Percentiles rank a stretch among this genome's conserved stretches.
Evolutionary conservation across 2,329 filamentous ascomycete genomes (phyloP).

Genomic region (Ophiostoma perfectum): DNA sequence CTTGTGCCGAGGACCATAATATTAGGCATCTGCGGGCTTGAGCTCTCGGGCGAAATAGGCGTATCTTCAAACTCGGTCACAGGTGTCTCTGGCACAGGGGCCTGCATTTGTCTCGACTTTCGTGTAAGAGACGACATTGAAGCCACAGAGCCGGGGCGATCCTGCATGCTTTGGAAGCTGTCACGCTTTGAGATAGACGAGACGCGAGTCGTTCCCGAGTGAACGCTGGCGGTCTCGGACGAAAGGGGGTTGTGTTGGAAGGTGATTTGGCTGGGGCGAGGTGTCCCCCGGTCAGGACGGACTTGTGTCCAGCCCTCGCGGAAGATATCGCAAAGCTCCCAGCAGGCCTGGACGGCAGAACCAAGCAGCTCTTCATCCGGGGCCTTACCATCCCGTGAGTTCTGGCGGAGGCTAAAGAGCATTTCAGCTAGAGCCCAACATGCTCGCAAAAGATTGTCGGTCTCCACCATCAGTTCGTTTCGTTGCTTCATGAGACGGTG

Average conservation of each 20-base stretch:
- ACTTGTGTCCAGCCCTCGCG: constrained; percentile 87
- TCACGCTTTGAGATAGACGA: constrained; percentile 46
- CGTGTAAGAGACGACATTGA: constrained; percentile 19
- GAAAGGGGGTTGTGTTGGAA: constrained; percentile 51
- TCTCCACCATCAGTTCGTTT: constrained; percentile 70
- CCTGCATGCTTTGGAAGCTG: constrained; percentile 27
- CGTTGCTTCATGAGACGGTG: constrained; percentile 95
- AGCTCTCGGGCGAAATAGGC: constrained; percentile 73
- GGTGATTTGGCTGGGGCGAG: constrained; percentile 69
- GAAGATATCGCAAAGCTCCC: constrained; percentile 91
- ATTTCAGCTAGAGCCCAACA: constrained; percentile 91
- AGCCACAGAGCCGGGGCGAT: constrained; percentile 30
- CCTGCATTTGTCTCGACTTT: constrained; percentile 41
- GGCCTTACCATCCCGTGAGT: constrained; percentile 63
- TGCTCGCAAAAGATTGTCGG: constrained; percentile 74
- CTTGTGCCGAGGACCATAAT: constrained; percentile 82
- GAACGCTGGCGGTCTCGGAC: constrained; percentile 36
- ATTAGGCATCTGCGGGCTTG: constrained; percentile 66
- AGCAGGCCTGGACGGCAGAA: constrained; percentile 86
- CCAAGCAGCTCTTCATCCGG: constrained; percentile 79
- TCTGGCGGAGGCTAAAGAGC: constrained; percentile 85
- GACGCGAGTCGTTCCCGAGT: constrained; percentile 34
- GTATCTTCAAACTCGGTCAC: constrained; percentile 95
- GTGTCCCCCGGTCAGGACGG: constrained; percentile 78
- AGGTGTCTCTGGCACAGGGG: constrained; percentile 72